Base-by-base conservation (phyloP, 2,329 filamentous ascomycete species). In the Colletotrichum sp. region DNA sequence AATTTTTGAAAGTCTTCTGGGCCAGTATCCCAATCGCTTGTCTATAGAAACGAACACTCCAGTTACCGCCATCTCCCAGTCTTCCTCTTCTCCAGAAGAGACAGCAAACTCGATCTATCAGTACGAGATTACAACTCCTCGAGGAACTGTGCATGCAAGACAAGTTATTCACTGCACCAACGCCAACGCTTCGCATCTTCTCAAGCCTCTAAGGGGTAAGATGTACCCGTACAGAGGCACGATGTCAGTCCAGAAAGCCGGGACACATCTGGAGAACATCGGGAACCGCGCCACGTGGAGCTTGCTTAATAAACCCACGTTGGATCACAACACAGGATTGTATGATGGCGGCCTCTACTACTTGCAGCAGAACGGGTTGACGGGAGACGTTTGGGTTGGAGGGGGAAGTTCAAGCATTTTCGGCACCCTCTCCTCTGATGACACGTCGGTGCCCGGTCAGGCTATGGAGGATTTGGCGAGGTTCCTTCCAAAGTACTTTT, bases 241-340 rank as follows among this genome's bases (percentile, higher is more conserved):
- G 18, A 48, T 48, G 18, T 22, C 44, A 22, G 44, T 48, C 44
- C 44, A 48, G 44, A n/a, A 48, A 48, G 44, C 44, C 18, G 18
- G 44, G 0, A 12, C 1, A 6, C 10, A 48, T 7, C 18, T 48
- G 44, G 10, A 22, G 10, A 48, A 48, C 0, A 0, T 48, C 10
- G 44, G 18, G 3, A 48, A 48, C 44, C 22, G 18, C 18, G 44
- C 44, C 44, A 22, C 44, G 0, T 48, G 44, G 18, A 48, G 44
- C 44, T 22, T 48, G 9, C 44, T 48, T 0, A 48, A 48, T 18
- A 48, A 48, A 1, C 18, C 44, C 3, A 48, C 10, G 1, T 22
- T 22, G 0, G 10, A 48, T 48, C 18, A 48, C 0, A 48, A 22
- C 9, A 48, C 44, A 22, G 44, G 44, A 22, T 12, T 48, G 5